Conservation (phyloP, 306 rosid species). For the Medicago ruthenica region DNA sequence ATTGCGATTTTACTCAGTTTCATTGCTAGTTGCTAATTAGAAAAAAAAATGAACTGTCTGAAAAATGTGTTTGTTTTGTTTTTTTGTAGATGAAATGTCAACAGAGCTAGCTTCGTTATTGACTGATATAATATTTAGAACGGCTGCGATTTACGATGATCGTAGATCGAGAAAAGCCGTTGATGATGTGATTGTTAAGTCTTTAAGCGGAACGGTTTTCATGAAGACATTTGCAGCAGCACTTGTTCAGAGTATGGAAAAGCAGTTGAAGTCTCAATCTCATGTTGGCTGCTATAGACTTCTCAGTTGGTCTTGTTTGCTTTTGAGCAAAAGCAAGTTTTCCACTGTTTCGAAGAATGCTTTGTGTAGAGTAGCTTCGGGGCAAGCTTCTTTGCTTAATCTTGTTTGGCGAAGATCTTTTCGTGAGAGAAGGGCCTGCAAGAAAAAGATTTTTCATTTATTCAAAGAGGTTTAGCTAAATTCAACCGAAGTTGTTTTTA, state of each 20-base stretch:
- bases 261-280: constrained; percentile 71
- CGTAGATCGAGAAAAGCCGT: constrained; percentile 84
- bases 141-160: constrained; percentile 78
- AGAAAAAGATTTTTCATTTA: constrained; percentile 63
- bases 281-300: constrained; percentile 77
- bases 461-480: constrained; percentile 72
- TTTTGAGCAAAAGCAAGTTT: constrained; percentile 73
- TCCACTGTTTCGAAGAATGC: constrained; percentile 82
- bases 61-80: constrained; percentile 41
- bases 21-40: neutral
- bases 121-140: constrained; percentile 71
- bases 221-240: constrained; percentile 92
- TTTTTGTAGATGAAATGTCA: constrained; percentile 74
- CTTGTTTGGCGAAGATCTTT: constrained; percentile 63
- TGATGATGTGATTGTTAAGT: constrained; percentile 70
- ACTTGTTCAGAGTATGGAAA: constrained; percentile 90
- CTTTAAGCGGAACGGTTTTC: constrained; percentile 65
- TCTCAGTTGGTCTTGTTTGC: constrained; percentile 86
- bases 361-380: constrained; percentile 72
- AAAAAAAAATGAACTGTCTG: neutral
- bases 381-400: constrained; percentile 70
- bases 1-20: neutral
- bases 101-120: constrained; percentile 60
- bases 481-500: constrained; percentile 20
- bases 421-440: constrained; percentile 71